phyloP scores from a whole-genome alignment of 2,329 filamentous ascomycete genomes.

The Aspergillus persii region DNA sequence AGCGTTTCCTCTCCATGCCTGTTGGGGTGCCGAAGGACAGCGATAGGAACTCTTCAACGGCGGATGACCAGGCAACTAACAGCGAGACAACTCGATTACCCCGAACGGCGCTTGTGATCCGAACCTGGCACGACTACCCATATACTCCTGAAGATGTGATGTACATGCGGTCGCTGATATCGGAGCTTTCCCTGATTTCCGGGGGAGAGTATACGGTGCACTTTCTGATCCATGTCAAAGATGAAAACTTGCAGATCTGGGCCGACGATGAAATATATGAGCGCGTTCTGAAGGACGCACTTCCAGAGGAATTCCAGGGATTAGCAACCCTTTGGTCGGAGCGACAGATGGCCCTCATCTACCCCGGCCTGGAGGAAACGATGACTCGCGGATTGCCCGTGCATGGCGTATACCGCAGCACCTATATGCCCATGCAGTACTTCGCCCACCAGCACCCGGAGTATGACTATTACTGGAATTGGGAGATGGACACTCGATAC shows the following conservation, averaged over 20 bases:
- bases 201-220: constrained; percentile 81
- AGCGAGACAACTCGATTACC: constrained; percentile 32
- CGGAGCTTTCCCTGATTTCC: constrained; percentile 72
- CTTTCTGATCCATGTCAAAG: constrained; percentile 81
- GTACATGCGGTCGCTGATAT: constrained; percentile 77
- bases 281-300: constrained; percentile 65
- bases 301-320: constrained; percentile 80
- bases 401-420: constrained; percentile 87
- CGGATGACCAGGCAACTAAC: constrained; percentile 15
- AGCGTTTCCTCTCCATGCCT: constrained; percentile 36
- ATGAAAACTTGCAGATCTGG: constrained; percentile 77
- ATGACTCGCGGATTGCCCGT: constrained; percentile 71
- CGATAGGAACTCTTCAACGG: constrained; percentile 13
- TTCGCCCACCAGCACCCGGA: constrained; percentile 80
- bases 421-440: constrained; percentile 92
- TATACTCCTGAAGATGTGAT: constrained; percentile 77
- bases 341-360: constrained; percentile 85
- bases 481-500: constrained; percentile 79
- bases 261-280: constrained; percentile 72
- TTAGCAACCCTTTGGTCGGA: constrained; percentile 93
- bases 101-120: constrained; percentile 73
- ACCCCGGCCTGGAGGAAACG: constrained; percentile 80
- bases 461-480: constrained; percentile 82
- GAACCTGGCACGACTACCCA: constrained; percentile 75
- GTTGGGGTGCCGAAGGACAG: constrained; percentile 24